Evolutionary conservation across 2,329 filamentous ascomycete species (phyloP).

Genomic region (Cladosporium velox): DNA sequence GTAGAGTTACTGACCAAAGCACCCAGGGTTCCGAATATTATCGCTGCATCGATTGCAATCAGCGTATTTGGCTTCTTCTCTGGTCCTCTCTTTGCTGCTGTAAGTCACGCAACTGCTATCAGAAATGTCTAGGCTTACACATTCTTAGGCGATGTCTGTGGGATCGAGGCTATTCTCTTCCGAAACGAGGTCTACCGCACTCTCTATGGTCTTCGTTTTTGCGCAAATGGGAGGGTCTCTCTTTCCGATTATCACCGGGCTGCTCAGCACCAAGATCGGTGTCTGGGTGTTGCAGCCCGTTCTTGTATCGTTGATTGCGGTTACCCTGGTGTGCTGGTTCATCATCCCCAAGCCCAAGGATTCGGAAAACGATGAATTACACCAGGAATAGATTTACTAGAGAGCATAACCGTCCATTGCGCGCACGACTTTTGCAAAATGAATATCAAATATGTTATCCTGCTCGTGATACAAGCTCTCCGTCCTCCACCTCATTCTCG

Average conservation of each 20-base stretch:
- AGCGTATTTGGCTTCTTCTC: conserved; percentile 60
- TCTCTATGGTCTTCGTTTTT: conserved; percentile 36
- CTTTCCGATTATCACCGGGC: conserved; percentile 29
- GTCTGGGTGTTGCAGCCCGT: conserved; percentile 57
- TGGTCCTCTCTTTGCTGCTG: conserved; percentile 61
- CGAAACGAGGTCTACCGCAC: conserved; percentile 50
- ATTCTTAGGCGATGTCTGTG: conserved; percentile 54
- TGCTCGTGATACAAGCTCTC: neutral
- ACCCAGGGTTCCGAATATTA: conserved; percentile 43
- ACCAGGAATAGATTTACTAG: neutral
- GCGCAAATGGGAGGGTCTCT: conserved; percentile 28
- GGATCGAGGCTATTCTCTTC: conserved; percentile 55
- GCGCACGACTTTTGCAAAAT: neutral
- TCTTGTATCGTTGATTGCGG: conserved; percentile 50
- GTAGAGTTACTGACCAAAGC: neutral
- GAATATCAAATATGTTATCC: neutral
- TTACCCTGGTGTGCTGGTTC: conserved; percentile 34
- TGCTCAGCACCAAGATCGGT: conserved; percentile 39
- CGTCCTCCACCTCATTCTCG: conserved; percentile 1
- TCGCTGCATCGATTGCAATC: conserved; percentile 56
- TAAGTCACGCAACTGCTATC: conserved; percentile 14
- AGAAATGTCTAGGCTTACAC: conserved; percentile 1
- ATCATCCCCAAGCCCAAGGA: conserved; percentile 25
- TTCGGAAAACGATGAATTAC: conserved; percentile 15
- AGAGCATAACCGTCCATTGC: neutral